Conservation (phyloP, 169 alveolate genomes). For the Plasmodium blacklocki region DNA sequence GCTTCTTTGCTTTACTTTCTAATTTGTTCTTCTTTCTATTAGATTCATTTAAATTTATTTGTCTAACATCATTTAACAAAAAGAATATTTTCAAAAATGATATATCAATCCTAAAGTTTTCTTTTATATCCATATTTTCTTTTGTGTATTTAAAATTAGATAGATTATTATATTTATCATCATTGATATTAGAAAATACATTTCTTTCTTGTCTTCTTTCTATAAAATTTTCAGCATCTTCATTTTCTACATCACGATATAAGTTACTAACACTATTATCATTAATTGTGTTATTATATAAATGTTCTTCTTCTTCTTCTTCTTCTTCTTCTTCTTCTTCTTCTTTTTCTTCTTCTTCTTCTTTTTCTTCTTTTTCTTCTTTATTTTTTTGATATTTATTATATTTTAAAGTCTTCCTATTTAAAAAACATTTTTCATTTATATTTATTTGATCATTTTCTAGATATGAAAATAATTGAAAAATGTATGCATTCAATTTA, state of each 20-base stretch:
- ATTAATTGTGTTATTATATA: neutral
- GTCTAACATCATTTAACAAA: conserved; percentile 14
- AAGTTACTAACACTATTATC: neutral
- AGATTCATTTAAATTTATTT: neutral
- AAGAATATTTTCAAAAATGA: conserved; percentile 57
- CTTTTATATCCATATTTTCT: conserved; percentile 61
- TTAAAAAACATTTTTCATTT: neutral
- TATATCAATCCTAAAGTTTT: conserved; percentile 60
- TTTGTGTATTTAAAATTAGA: conserved; percentile 22
- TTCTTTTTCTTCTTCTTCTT: too few relatives aligned
- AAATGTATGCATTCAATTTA: conserved; percentile 52
- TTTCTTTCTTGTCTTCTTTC: too few relatives aligned
- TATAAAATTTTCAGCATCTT: neutral
- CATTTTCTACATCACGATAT: neutral
- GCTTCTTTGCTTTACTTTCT: neutral
- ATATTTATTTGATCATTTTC: conserved; percentile 21
- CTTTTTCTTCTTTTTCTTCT: neutral
- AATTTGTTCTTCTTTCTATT: neutral
- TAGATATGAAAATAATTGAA: conserved; percentile 44
- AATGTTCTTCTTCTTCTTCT: neutral
- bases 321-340: too few relatives aligned
- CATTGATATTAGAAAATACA: neutral
- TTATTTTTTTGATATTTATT: neutral
- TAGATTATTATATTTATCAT: conserved; percentile 3
- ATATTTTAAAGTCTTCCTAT: too few relatives aligned